Evolutionary conservation across 2,329 filamentous ascomycete species (phyloP), one percentile per base, ranked within the genome.

Genomic region (Cladosporium sp.): DNA sequence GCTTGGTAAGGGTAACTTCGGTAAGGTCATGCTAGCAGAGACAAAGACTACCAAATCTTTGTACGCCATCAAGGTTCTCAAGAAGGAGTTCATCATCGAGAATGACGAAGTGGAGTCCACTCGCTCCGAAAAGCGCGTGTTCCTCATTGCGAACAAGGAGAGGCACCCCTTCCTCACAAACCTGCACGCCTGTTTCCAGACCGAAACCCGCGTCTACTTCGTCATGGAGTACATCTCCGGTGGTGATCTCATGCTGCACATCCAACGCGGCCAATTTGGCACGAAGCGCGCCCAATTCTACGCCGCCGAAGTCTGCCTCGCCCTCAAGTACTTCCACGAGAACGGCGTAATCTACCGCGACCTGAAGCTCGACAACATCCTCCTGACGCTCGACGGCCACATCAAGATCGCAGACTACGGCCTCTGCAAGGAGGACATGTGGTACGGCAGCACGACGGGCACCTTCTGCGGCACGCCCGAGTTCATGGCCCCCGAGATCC

Each of bases 31-130:
- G 93, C 77, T 98, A 70, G 93, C 93, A 2, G 95, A 98, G 74
- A 95, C 93, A 1, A 98, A 98, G 77, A 84, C 84, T 52, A 84
- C 87, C 9, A 89, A 91, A 71, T 87, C 92, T 70, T 78, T 98
- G 7, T 98, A 97, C 69, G 93, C 93, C 53, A 98, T 98, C 72
- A 98, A 98, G 74, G 93, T 98, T 35, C 76, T 98, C 62, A 98
- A 98, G 81, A 98, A 98, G 75, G 93, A 98, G 70, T 98, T 98
- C 70, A 98, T 98, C 67, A 98, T 98, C 57, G 95, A 98, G 69
- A 95, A 98, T 60, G 93, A 98, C 67, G 93, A 98, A 74, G 93
- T 98, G 7, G 93, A 98, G 72, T 97, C 92, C 71, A 96, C 90
- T 40, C 84, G 92, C 59, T 98, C 93, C 0, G 93, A 98, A 73